Base-by-base conservation (phyloP, 768 basidiomycete species). In the Boletus sp. region DNA sequence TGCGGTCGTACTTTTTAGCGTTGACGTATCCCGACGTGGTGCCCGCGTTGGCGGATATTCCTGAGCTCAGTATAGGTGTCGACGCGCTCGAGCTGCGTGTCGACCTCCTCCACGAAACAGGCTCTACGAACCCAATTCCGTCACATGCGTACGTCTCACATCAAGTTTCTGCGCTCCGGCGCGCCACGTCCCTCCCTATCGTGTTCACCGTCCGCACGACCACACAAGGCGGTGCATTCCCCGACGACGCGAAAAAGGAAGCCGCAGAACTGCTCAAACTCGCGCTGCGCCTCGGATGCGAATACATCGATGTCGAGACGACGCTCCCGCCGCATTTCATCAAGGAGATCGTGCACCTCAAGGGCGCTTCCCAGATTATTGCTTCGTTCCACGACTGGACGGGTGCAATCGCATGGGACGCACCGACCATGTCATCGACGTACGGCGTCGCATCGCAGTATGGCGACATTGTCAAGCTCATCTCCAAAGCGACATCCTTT, bases 371-470 rank as follows among this genome's bases (percentile, higher is more conserved):
- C 0, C 79, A 86, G 60, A 82, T 98, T 64, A 86, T 99, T 53
- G 90, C 93, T 0, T 97, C 94, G 7, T 97, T 88, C 85, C 96
- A 98, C 66, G 94, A 99, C 64, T 94, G 90, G 87, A 85, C 83
- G 41, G 95, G 96, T 4, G 75, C 77, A 13, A 78, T 95, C 75
- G 80, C 81, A 60, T 99, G 96, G 96, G 79, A 84, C 59, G 78
- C 87, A 17, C 70, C 79, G 6, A 68, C 76, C 25, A 83, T 88
- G 42, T 79, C 82, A 62, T 80, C 84, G 53, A 89, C 88, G 64
- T 90, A 90, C 68, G 77, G 79, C 25, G 61, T 81, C 27, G 90
- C 90, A 2, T 72, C 77, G 41, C 71, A 74, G 55, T 75, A 84
- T 41, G 94, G 94, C 4, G 95, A 99, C 70, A 85, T 98, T 35